Evolutionary conservation across 495 filamentous ascomycete genomes (phyloP), one percentile per base, ranked within the genome.

Genomic region (Penicillium nucicola): DNA sequence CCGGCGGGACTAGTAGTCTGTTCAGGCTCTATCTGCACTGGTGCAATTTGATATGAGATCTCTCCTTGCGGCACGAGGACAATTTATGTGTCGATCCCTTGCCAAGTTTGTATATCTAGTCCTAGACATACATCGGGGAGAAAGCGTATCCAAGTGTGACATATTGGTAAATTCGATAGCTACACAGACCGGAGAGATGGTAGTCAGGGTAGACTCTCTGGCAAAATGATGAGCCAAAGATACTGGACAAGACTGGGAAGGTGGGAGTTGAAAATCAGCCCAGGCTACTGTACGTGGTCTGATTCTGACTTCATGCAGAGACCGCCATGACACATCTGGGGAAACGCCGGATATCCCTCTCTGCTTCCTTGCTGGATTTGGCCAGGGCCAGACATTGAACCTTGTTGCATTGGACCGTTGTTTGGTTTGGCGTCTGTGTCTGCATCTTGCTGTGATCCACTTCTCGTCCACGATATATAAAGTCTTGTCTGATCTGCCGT

Each of bases 321-420:
- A 42, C 49, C 56, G 64, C 60, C 57, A 65, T 69, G 61, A 69
- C 61, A 64, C 66, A 63, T 60, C 59, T 65, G 59, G 64, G 56
- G 61, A 56, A 60, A 46, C 4, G 19, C 40, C 45, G 30, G 19
- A 28, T 41, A 49, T 42, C 42, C 42, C 40, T 45, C 35, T 50
- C n/a, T 37, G 43, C n/a, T 28, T 51, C 48, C 42, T 49, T 60
- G 35, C 44, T 40, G 42, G 49, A 42, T 42, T 31, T 38, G 42
- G 42, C 32, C 50, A 28, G 47, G 52, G 39, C 39, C 36, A 50
- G 41, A 36, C 20, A 34, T 35, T 22, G 45, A 44, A 23, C 17
- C 23, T 44, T 43, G 23, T 57, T 52, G 44, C 33, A 46, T 30
- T 37, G 9, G 13, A 39, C 50, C 50, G 28, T 28, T 49, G 45